Conservation (phyloP, 345 rosid genomes). For the Cardiospermum halicacabum region DNA sequence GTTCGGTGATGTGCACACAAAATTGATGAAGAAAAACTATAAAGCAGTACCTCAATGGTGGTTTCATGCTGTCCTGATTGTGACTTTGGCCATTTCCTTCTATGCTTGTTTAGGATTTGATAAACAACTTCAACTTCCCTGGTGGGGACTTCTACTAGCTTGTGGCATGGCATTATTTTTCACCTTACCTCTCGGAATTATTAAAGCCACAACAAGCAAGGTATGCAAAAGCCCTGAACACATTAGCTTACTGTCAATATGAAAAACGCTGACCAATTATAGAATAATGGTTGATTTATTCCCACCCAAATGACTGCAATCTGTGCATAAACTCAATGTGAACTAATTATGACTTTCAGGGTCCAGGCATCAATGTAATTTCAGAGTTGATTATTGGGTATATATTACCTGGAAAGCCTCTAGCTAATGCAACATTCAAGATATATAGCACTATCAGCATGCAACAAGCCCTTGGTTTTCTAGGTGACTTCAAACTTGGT, state of each 20-base stretch:
- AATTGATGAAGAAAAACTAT: conserved; percentile 65
- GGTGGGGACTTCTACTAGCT: conserved; percentile 47
- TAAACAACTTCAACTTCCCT: conserved; percentile 47
- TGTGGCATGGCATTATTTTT: conserved; percentile 37
- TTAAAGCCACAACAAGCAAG: conserved; percentile 56
- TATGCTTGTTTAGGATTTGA: conserved; percentile 43
- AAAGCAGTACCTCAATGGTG: conserved; percentile 47
- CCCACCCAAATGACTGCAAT: neutral
- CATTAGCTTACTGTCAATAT: neutral
- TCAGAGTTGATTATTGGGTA: conserved; percentile 53
- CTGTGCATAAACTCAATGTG: neutral
- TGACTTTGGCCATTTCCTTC: conserved; percentile 32
- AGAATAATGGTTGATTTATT: neutral
- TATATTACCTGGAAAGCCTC: conserved; percentile 48
- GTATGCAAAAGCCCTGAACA: conserved; percentile 14
- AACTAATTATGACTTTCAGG: conserved; percentile 26
- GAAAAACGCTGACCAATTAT: neutral
- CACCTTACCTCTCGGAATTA: conserved; percentile 45
- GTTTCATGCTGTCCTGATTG: conserved; percentile 28
- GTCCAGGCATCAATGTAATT: conserved; percentile 40
- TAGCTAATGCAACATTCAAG: conserved; percentile 49
- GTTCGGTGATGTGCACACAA: conserved; percentile 56
- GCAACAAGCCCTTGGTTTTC: conserved; percentile 41
- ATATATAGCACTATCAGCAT: conserved; percentile 41
- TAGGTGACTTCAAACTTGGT: conserved; percentile 51